These are phyloP conservation scores for Xylaria flabelliformis DNA, from an alignment of 495 filamentous ascomycete genomes.

Conservation along the genomic window DNA sequence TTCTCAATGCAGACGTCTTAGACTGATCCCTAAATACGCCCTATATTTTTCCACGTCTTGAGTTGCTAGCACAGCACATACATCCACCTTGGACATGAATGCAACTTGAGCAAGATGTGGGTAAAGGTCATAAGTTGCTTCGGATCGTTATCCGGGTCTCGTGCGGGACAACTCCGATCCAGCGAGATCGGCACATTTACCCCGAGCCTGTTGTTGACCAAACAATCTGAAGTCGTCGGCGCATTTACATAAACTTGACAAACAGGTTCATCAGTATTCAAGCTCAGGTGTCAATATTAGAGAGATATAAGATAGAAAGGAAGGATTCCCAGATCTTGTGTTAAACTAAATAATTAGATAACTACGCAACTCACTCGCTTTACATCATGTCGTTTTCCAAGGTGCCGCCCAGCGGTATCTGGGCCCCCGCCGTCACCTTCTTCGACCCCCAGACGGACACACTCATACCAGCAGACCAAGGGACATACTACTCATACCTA, in stretches of 20 bases:
- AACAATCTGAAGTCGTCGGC: not conserved
- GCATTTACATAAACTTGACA: not conserved
- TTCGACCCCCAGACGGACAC: constrained; percentile 61
- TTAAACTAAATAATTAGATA: not conserved
- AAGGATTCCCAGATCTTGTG: not conserved
- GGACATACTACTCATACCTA: constrained; percentile 63
- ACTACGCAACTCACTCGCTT: not conserved
- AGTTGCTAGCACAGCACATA: not conserved
- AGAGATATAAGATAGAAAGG: not conserved
- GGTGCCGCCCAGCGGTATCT: constrained; percentile 51
- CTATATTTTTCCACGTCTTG: not conserved
- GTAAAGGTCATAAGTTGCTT: not conserved
- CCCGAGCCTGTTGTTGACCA: not conserved
- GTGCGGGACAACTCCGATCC: constrained; percentile 24
- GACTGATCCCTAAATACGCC: not conserved
- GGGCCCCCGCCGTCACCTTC: constrained; percentile 56
- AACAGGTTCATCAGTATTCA: not conserved
- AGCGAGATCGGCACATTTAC: constrained; percentile 22
- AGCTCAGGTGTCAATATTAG: not conserved
- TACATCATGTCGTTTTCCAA: constrained; percentile 35
- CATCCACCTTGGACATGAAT: not conserved
- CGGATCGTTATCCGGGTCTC: constrained; percentile 4
- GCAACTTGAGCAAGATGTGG: not conserved
- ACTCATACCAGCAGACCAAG: constrained; percentile 55
- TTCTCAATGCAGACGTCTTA: not conserved